A percentile compares a stretch with the other conserved stretches of the same genome.
These are phyloP conservation scores for Cornus kousa DNA, from an alignment of 148 eudicot species.

Conservation along the genomic window DNA sequence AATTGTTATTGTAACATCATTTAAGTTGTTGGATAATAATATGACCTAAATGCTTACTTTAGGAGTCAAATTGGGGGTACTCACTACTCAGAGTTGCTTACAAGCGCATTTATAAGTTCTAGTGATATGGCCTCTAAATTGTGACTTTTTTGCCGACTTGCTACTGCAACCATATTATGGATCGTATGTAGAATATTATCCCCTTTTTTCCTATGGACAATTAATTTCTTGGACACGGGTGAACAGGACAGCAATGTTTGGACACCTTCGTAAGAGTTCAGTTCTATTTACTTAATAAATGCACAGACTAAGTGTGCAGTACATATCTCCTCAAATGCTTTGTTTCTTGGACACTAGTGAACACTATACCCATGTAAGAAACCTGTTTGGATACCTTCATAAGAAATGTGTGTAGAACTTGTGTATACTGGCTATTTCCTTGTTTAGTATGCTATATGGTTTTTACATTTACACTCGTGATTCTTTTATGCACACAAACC, in stretches of 20 bases:
- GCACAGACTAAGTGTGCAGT: no score
- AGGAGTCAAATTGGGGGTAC: neutral
- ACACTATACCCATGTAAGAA: neutral
- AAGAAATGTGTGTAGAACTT: neutral
- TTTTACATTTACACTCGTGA: neutral
- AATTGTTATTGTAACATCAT: neutral
- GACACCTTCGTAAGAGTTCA: no score
- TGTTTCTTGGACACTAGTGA: neutral
- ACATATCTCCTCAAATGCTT: no score
- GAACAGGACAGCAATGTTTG: no score
- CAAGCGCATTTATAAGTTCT: neutral
- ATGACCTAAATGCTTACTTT: neutral
- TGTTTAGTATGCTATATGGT: neutral
- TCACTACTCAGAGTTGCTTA: neutral
- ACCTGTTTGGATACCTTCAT: neutral
- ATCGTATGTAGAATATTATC: no score
- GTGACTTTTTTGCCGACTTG: no score
- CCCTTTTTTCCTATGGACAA: no score
- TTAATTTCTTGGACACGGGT: no score
- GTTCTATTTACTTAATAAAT: no score
- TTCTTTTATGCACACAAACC: neutral
- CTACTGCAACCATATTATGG: no score
- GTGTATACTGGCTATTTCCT: neutral
- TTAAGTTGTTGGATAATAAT: neutral
- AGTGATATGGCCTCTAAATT: neutral